phyloP scores from a whole-genome alignment of 495 filamentous ascomycete genomes.

The Podospora pseudoanserina region DNA sequence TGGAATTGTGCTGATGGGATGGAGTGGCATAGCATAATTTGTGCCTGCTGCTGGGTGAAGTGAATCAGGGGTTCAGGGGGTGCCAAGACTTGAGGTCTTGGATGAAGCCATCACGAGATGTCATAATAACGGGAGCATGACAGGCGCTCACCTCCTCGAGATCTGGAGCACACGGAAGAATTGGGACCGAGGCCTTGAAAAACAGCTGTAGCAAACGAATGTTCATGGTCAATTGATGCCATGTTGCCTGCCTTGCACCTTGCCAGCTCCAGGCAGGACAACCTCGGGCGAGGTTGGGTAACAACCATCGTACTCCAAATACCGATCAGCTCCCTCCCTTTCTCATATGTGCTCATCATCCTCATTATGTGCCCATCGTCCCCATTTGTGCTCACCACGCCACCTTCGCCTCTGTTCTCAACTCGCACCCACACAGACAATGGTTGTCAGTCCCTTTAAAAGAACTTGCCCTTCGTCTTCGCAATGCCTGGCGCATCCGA shows the following conservation, averaged over 20 bases:
- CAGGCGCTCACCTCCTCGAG: not conserved
- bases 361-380: not conserved
- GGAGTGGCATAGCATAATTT: not conserved
- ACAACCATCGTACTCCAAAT: not conserved
- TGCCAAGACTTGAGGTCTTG: not conserved
- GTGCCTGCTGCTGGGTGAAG: not conserved
- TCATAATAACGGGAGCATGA: not conserved
- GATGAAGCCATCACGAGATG: not conserved
- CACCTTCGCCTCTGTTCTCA: not conserved
- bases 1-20: not conserved
- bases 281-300: not conserved
- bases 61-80: not conserved
- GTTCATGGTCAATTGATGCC: not conserved
- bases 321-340: not conserved
- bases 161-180: not conserved
- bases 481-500: conserved; percentile 32
- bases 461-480: conserved; percentile 52
- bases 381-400: not conserved
- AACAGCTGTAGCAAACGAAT: not conserved
- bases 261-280: too few species aligned
- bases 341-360: not conserved
- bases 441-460: conserved; percentile 26
- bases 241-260: not conserved
- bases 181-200: not conserved
- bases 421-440: not conserved